Conservation (phyloP, 1,284 basidiomycete genomes). For the Volvariella volvacea region DNA sequence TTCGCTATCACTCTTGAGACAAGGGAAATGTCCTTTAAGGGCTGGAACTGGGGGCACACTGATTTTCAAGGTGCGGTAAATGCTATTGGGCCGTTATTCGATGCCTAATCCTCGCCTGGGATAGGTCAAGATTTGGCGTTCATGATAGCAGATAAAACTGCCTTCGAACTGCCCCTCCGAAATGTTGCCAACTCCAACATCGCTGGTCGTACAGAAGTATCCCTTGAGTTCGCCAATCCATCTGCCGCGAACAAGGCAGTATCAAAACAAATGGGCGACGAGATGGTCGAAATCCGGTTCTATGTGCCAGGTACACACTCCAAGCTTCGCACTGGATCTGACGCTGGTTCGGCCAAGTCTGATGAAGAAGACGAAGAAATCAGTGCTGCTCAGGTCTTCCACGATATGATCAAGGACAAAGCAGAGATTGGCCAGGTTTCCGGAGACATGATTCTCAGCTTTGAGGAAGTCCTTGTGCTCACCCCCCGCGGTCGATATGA, state of each 20-base stretch:
- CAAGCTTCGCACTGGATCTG: slow-evolving; percentile 67
- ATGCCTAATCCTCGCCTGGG: slow-evolving; percentile 5
- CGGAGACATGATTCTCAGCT: slow-evolving; percentile 91
- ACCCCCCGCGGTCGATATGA: slow-evolving; percentile 97
- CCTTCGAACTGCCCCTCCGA: slow-evolving; percentile 87
- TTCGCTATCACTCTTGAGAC: slow-evolving; percentile 84
- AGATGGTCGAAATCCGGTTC: slow-evolving; percentile 95
- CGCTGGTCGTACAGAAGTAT: slow-evolving; percentile 94
- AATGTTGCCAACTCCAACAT: slow-evolving; percentile 97
- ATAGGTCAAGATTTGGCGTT: slow-evolving; percentile 88
- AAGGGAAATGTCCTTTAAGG: slow-evolving; percentile 85
- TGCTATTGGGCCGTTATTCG: slow-evolving; percentile 3
- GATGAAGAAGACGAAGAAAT: slow-evolving; percentile 70
- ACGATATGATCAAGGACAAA: slow-evolving; percentile 94
- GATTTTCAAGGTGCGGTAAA: slow-evolving; percentile 79
- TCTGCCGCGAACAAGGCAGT: slow-evolving; percentile 32
- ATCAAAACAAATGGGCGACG: slow-evolving; percentile 61
- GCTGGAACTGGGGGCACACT: slow-evolving; percentile 98
- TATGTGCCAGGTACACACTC: slow-evolving; percentile 86
- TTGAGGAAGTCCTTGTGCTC: slow-evolving; percentile 94
- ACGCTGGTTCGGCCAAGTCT: slow-evolving; percentile 68
- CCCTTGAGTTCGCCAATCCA: slow-evolving; percentile 82
- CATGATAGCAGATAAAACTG: slow-evolving; percentile 82
- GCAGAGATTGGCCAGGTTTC: slow-evolving; percentile 92
- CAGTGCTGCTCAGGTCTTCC: slow-evolving; percentile 93